Evolutionary conservation across 306 rosid genomes (phyloP), one percentile per base, ranked within the genome.

Genomic region (Macrotyloma uniflorum): DNA sequence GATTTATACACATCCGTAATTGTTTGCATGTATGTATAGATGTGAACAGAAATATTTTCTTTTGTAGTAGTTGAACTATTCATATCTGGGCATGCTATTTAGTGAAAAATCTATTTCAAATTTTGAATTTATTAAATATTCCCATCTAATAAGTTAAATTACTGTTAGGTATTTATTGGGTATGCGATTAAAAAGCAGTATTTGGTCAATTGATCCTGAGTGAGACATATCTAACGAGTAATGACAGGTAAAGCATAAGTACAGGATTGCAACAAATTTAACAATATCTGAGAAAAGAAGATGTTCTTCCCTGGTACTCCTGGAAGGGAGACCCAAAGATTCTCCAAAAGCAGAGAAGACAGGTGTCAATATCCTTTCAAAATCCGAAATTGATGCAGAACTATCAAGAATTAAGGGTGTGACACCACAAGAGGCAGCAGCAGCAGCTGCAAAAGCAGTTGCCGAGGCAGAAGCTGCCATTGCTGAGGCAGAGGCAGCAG

Each of bases 391-490:
- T 40, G 93, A 94, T 38, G 88, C 85, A 19, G 96, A 91, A 64
- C 82, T 89, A 22, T 75, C 88, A 32, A 90, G 86, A 82, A 83
- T 74, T 82, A 90, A 79, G 84, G 74, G 93, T 77, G 87, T 90
- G 96, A 87, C 91, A 74, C 89, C 93, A 36, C 91, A 89, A 77
- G 97, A 92, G 70, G 98, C 93, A 1, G 91, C 91, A 0, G 93
- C 90, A 1, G 96, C 93, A 70, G 97, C 97, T 67, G 97, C 98
- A 14, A 85, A 79, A 80, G 98, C 98, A 59, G 96, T 94, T 73
- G 98, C 97, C 3, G 97, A 91, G 84, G 98, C 98, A 58, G 97
- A 91, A 86, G 85, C 86, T 69, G 97, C 98, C 84, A 87, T 89
- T 70, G 93, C 91, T 15, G 94, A 86, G 70, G 98, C 97, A 22